These are phyloP conservation scores for Eucalyptus sideroxylon DNA, from an alignment of 345 rosid species.

Conservation along the genomic window DNA sequence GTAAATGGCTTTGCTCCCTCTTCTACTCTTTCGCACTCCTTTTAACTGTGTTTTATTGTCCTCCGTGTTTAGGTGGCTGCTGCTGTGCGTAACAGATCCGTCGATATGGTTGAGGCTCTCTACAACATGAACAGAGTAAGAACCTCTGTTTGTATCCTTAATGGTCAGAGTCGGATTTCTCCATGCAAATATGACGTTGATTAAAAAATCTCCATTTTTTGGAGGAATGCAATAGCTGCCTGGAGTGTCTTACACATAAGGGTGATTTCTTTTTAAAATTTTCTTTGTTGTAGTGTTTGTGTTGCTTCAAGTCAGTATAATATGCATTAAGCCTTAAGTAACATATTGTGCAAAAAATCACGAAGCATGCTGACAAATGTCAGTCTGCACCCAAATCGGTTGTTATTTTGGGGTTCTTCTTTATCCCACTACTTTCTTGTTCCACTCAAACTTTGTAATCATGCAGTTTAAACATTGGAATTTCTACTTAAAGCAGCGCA, in stretches of 20 bases:
- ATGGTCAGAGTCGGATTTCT: not conserved
- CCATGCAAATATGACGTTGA: not conserved
- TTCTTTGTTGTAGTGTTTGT: not conserved
- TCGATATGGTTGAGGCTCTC: conserved; percentile 90
- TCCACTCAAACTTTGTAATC: not conserved
- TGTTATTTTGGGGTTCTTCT: not conserved
- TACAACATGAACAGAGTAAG: conserved; percentile 44
- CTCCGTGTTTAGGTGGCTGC: conserved; percentile 43
- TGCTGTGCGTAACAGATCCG: conserved; percentile 51
- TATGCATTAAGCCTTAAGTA: not conserved
- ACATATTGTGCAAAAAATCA: not conserved
- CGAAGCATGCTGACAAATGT: not conserved
- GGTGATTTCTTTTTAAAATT: not conserved
- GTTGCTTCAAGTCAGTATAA: not conserved
- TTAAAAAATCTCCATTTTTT: not conserved
- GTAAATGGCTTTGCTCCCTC: not conserved
- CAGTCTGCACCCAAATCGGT: not conserved
- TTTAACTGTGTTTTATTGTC: not conserved
- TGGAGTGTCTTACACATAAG: not conserved
- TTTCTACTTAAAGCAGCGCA: not conserved
- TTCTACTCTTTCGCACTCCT: not conserved
- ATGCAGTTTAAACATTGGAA: not conserved
- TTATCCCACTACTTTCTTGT: not conserved
- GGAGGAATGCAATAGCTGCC: not conserved
- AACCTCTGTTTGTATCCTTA: not conserved